Evolutionary conservation across 208 protist species (phyloP).

Genomic region (Tritrichomonas musculus): DNA sequence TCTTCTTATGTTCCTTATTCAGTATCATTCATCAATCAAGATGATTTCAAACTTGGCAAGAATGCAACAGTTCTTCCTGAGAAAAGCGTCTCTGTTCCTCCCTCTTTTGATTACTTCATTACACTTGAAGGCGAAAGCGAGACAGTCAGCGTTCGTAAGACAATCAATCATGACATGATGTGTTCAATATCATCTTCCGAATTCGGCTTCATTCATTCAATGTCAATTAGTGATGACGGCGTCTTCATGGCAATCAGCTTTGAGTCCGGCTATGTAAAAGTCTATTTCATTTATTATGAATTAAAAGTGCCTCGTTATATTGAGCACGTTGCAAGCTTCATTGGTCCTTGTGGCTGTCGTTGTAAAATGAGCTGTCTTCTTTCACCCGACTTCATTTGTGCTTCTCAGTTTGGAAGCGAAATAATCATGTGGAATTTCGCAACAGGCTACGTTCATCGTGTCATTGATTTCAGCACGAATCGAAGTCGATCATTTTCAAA

Average conservation of each 20-base stretch:
- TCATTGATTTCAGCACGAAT: background rate
- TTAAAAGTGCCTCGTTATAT: background rate
- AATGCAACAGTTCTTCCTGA: background rate
- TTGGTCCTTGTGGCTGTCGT: no score
- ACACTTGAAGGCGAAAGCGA: background rate
- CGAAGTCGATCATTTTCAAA: background rate
- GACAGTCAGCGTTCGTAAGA: background rate
- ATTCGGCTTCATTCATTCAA: background rate
- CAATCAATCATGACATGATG: background rate
- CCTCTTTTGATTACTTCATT: background rate
- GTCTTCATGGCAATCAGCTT: background rate
- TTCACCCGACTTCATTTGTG: background rate
- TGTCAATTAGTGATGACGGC: background rate
- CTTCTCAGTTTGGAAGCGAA: background rate
- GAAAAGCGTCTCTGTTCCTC: background rate
- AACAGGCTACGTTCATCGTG: background rate
- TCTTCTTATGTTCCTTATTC: no score
- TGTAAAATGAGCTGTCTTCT: background rate
- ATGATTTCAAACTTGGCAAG: background rate
- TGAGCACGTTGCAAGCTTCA: no score
- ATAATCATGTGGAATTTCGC: background rate
- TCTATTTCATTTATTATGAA: background rate
- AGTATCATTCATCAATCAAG: background rate
- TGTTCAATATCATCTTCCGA: background rate
- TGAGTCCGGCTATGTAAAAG: background rate